phyloP scores from a whole-genome alignment of 352 stramenopile species.

The Phytopythium mirpurense region DNA sequence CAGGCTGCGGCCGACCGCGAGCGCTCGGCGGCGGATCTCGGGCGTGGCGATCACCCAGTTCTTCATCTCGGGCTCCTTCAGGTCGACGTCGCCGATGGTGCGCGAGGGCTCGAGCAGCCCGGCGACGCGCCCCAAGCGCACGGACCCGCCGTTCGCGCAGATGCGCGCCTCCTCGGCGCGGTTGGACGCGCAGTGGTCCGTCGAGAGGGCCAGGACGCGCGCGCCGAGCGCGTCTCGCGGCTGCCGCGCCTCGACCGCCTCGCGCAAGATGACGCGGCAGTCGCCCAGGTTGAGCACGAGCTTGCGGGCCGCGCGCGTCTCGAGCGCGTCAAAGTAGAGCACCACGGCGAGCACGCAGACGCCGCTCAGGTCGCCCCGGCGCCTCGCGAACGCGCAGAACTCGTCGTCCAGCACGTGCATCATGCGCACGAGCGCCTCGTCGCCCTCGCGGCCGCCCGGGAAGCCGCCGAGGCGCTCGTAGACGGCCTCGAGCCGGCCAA shows the following conservation, averaged over 20 bases:
- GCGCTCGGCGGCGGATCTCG: conserved; percentile 43
- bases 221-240: not conserved
- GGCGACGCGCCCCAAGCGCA: conserved; percentile 66
- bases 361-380: conserved; percentile 50
- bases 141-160: conserved; percentile 50
- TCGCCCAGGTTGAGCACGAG: conserved; percentile 75
- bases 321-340: conserved; percentile 32
- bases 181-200: conserved; percentile 76
- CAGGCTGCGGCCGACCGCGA: conserved; percentile 39
- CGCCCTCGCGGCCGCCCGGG: conserved; percentile 18
- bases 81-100: conserved; percentile 80
- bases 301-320: conserved; percentile 26
- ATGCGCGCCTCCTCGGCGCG: conserved; percentile 53
- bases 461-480: conserved; percentile 29
- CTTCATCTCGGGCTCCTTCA: conserved; percentile 66
- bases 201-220: conserved; percentile 23
- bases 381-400: conserved; percentile 33
- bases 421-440: conserved; percentile 23
- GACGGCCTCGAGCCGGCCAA: conserved; percentile 34
- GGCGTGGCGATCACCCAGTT: conserved; percentile 71
- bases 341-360: conserved; percentile 58
- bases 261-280: conserved; percentile 54
- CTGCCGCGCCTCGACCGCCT: conserved; percentile 12
- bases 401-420: conserved; percentile 43
- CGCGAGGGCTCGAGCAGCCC: conserved; percentile 80